A percentile compares a stretch with the other conserved stretches of the same genome.
phyloP scores from a whole-genome alignment of 805 yeast species.

The Grigorovia transvaalensis region DNA sequence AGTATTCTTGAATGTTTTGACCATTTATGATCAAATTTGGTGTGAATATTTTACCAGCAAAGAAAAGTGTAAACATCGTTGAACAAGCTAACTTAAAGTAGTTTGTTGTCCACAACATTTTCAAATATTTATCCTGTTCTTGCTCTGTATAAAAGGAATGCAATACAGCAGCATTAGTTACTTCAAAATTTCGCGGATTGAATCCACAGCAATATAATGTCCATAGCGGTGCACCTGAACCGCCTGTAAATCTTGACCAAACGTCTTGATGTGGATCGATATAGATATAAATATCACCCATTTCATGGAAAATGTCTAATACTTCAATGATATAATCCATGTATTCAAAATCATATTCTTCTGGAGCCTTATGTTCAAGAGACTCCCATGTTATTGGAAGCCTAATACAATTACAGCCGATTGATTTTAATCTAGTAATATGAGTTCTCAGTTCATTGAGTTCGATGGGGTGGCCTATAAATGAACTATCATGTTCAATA shows the following conservation, averaged over 20 bases:
- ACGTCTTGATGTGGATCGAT: slow-evolving; percentile 91
- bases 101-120: slow-evolving; percentile 91
- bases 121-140: slow-evolving; percentile 44
- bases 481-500: slow-evolving; percentile 71
- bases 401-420: slow-evolving; percentile 77
- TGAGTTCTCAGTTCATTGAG: slow-evolving; percentile 63
- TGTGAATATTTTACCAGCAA: slow-evolving; percentile 65
- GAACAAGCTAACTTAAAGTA: slow-evolving; percentile 64
- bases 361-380: slow-evolving; percentile 81
- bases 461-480: slow-evolving; percentile 68
- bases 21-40: slow-evolving; percentile 68
- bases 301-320: slow-evolving; percentile 42
- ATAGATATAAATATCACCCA: slow-evolving; percentile 67
- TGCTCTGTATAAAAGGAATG: slow-evolving; percentile 47
- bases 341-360: slow-evolving; percentile 65
- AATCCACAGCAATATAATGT: slow-evolving; percentile 82
- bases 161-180: slow-evolving; percentile 69
- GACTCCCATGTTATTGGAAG: slow-evolving; percentile 88
- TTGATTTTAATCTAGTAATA: slow-evolving; percentile 54
- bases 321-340: slow-evolving; percentile 59
- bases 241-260: slow-evolving; percentile 84
- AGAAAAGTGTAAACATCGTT: slow-evolving; percentile 79
- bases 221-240: slow-evolving; percentile 93
- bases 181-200: slow-evolving; percentile 60
- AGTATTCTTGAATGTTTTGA: slow-evolving; percentile 63